Percentiles rank a stretch among this genome's conserved stretches.
Evolutionary conservation across 164 flowering plant species (phyloP).

Genomic region (Macadamia integrifolia): DNA sequence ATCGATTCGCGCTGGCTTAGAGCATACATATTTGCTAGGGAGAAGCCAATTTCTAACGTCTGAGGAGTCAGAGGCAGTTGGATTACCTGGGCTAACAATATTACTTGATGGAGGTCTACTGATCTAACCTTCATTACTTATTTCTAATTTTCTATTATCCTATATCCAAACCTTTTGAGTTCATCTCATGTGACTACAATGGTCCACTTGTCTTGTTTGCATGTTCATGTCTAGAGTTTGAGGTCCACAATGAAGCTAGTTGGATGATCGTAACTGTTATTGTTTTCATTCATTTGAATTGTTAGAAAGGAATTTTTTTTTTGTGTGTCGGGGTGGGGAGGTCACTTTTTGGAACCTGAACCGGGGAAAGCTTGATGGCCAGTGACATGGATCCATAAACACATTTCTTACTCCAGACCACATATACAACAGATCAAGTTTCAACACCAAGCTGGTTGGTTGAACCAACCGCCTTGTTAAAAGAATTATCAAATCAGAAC

Average conservation of each 20-base stretch:
- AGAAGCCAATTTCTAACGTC: conserved; percentile 72
- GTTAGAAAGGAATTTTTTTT: background rate
- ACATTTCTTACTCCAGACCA: background rate
- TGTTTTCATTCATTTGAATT: background rate
- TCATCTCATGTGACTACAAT: background rate
- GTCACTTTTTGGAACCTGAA: too few relatives aligned
- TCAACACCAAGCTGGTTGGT: background rate
- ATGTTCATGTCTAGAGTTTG: background rate
- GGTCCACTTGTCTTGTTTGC: background rate
- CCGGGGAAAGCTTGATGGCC: too few relatives aligned
- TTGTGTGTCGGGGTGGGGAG: background rate
- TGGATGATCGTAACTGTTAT: too few relatives aligned
- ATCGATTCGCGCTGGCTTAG: conserved; percentile 71
- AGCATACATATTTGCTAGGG: conserved; percentile 60
- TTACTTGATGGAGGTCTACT: conserved; percentile 86
- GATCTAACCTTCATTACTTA: background rate
- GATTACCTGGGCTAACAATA: conserved; percentile 52
- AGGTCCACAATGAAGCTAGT: background rate
- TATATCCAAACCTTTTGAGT: background rate
- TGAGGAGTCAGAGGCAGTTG: conserved; percentile 50
- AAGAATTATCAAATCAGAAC: too few relatives aligned
- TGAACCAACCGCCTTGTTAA: background rate
- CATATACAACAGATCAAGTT: background rate
- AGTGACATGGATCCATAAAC: too few relatives aligned
- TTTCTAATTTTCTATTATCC: background rate